Conservation (phyloP, 2,329 filamentous ascomycete genomes). For the Trichoderma lentiforme region DNA sequence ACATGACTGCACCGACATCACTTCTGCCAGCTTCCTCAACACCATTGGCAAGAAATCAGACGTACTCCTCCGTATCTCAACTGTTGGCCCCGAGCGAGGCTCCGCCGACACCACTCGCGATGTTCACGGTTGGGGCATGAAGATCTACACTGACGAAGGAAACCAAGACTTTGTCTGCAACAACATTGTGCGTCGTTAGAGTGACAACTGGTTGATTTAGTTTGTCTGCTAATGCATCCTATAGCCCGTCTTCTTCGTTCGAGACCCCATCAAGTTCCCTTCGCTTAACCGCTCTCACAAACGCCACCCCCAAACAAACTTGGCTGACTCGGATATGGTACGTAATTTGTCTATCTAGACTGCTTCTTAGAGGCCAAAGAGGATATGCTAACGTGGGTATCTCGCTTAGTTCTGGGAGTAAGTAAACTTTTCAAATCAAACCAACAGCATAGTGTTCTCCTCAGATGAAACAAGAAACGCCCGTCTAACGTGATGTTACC, state of each 20-base stretch:
- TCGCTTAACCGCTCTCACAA: slow-evolving; percentile 45
- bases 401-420: slow-evolving; percentile 7
- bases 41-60: slow-evolving; percentile 51
- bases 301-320: slow-evolving; percentile 41
- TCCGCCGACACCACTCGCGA: slow-evolving; percentile 65
- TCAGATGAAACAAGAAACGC: background rate
- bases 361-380: background rate
- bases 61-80: slow-evolving; percentile 65
- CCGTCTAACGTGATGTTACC: slow-evolving; percentile 12
- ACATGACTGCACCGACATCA: slow-evolving; percentile 41
- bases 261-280: slow-evolving; percentile 48
- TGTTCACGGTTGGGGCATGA: slow-evolving; percentile 62
- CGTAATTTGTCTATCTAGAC: background rate
- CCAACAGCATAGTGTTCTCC: background rate
- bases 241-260: slow-evolving; percentile 48
- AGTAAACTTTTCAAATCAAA: slow-evolving; percentile 17
- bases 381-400: background rate
- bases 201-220: background rate
- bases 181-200: slow-evolving; percentile 50
- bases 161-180: slow-evolving; percentile 63
- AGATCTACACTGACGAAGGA: slow-evolving; percentile 63
- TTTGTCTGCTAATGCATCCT: background rate
- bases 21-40: slow-evolving; percentile 52
- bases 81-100: slow-evolving; percentile 64
- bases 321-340: slow-evolving; percentile 42